Base-by-base conservation (phyloP, 192 early-diverging fungal genomes). In the Coemansia sp. region DNA sequence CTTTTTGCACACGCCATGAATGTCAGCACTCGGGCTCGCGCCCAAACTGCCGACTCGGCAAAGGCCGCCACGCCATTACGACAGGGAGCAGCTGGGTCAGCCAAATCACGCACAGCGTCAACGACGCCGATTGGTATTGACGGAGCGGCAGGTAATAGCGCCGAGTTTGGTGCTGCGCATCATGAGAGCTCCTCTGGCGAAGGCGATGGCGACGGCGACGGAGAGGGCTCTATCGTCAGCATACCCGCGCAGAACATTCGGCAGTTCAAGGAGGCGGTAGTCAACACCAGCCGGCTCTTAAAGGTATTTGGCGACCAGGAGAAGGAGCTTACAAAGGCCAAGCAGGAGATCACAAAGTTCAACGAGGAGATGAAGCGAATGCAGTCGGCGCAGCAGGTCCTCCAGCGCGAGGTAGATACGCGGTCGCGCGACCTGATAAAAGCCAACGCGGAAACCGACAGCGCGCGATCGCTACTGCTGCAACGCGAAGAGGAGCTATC, bases 241-340 rank as follows among this genome's bases (percentile, higher is more conserved):
- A 70, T 81, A 19, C 74, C 78, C 0, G 64, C 70, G 24, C 73
- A 76, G 15, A 82, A 77, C 34, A 82, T 82, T 12, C 75, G 75
- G 12, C 69, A 76, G 56, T 82, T 82, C 55, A 82, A 82, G 24
- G 80, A 82, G 45, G 68, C 75, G 2, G 80, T 82, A 31, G 80
- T 82, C 65, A 82, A 82, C 53, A 82, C 80, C 20, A 83, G 80
- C 63, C 64, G 71, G 22, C 69, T 83, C 63, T 63, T 83, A 34
- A 74, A 75, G 59, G 80, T 83, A 17, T 83, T 77, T 51, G 60
- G 68, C 67, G 76, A 83, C 17, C 80, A 83, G 69, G 75, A 83
- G 44, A 83, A 83, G 46, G 80, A 83, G 51, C 72, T 83, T 11
- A 39, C 68, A 53, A 74, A 69, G 64, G 61, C 76, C 29, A 83